These are phyloP conservation scores for Kurtzmaniella quercitrusa DNA, from an alignment of 1,139 yeast species.

Conservation along the genomic window DNA sequence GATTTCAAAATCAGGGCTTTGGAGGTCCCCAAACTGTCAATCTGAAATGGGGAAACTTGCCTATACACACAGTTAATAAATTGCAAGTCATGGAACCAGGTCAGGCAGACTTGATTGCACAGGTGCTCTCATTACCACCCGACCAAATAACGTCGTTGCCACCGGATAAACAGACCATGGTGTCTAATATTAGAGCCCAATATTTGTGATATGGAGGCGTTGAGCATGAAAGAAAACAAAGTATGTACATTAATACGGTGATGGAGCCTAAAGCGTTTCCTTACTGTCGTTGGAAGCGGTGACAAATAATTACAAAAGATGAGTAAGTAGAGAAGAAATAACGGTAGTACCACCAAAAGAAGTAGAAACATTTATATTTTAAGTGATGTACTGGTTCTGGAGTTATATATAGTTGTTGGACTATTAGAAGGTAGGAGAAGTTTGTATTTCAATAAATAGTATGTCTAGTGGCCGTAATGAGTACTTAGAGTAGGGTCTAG, in stretches of 20 bases:
- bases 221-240: neutral
- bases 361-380: too few species aligned
- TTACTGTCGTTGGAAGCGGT: too few species aligned
- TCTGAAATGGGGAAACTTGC: constrained; percentile 48
- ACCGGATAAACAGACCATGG: constrained; percentile 57
- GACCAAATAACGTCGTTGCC: constrained; percentile 56
- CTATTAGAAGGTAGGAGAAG: too few species aligned
- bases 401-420: too few species aligned
- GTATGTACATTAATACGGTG: neutral
- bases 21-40: constrained; percentile 12
- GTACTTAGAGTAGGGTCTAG: too few species aligned
- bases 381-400: too few species aligned
- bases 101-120: constrained; percentile 63
- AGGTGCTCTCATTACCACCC: constrained; percentile 54
- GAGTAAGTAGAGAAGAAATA: too few species aligned
- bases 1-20: neutral
- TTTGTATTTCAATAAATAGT: too few species aligned
- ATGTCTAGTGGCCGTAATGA: too few species aligned
- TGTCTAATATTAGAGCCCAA: constrained; percentile 53
- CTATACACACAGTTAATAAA: constrained; percentile 45
- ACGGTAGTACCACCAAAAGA: too few species aligned
- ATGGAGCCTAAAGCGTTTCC: too few species aligned
- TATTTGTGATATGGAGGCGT: constrained; percentile 31
- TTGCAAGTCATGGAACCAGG: constrained; percentile 45
- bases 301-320: too few species aligned